These are phyloP conservation scores for Candida parachauliodes DNA, from an alignment of 805 yeast genomes.

Conservation along the genomic window DNA sequence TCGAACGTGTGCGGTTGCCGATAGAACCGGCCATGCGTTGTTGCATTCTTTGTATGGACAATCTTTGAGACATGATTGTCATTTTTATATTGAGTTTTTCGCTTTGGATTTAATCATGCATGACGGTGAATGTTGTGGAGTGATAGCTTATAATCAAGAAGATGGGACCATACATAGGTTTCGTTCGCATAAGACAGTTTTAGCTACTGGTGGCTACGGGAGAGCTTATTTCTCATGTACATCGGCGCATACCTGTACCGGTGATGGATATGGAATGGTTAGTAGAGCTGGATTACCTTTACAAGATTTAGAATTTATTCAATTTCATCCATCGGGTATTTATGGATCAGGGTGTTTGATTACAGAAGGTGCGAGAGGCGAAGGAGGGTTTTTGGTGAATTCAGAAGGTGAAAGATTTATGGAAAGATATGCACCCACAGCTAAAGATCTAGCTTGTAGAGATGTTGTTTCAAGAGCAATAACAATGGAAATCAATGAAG, in stretches of 20 bases:
- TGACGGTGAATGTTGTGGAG: slow-evolving; percentile 95
- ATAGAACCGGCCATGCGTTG: slow-evolving; percentile 97
- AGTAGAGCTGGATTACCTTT: slow-evolving; percentile 97
- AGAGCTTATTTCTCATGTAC: slow-evolving; percentile 98
- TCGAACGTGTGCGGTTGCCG: slow-evolving; percentile 99
- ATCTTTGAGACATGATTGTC: slow-evolving; percentile 93
- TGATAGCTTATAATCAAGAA: slow-evolving; percentile 96
- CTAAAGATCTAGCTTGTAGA: slow-evolving; percentile 97
- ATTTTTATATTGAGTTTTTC: slow-evolving; percentile 95
- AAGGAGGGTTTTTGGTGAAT: slow-evolving; percentile 96
- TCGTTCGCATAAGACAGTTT: slow-evolving; percentile 92
- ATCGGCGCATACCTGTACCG: slow-evolving; percentile 99
- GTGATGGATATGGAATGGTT: slow-evolving; percentile 99
- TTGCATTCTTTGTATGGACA: slow-evolving; percentile 96
- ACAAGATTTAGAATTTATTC: slow-evolving; percentile 96
- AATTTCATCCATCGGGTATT: slow-evolving; percentile 99
- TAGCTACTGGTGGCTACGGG: slow-evolving; percentile 99
- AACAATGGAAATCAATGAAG: slow-evolving; percentile 97
- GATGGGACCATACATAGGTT: slow-evolving; percentile 98
- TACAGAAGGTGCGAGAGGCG: slow-evolving; percentile 99
- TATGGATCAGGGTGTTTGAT: slow-evolving; percentile 98
- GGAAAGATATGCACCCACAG: slow-evolving; percentile 99
- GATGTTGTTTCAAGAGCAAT: slow-evolving; percentile 98
- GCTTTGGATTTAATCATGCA: slow-evolving; percentile 93
- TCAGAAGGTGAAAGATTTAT: slow-evolving; percentile 98